A percentile compares a stretch with the other conserved stretches of the same genome.
Conservation (phyloP, 2,329 filamentous ascomycete genomes). For the Mycosphaerelloides madeirae region DNA sequence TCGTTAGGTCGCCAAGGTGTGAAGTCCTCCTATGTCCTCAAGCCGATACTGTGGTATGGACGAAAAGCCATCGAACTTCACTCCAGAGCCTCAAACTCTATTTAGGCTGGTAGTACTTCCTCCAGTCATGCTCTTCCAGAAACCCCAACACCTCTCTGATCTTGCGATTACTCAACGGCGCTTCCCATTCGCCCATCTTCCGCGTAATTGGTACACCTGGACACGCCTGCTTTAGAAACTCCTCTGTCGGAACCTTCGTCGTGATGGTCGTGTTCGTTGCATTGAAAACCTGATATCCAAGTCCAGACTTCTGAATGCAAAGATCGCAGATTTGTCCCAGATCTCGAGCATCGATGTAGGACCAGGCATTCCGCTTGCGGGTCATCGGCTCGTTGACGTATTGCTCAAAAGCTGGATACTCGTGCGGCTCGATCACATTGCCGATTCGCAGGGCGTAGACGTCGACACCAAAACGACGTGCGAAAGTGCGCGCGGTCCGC, state of each 20-base stretch:
- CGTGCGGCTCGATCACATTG: slow-evolving; percentile 58
- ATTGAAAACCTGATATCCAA: slow-evolving; percentile 62
- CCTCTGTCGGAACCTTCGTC: slow-evolving; percentile 46
- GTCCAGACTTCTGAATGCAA: slow-evolving; percentile 48
- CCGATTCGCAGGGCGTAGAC: slow-evolving; percentile 60
- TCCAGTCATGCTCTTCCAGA: slow-evolving; percentile 55
- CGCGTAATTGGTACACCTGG: slow-evolving; percentile 50
- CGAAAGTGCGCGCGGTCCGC: slow-evolving; percentile 53
- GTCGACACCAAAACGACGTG: slow-evolving; percentile 52
- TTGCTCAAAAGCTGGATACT: slow-evolving; percentile 53
- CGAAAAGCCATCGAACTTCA: no score
- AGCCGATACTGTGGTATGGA: no score
- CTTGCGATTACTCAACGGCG: slow-evolving; percentile 58
- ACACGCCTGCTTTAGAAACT: slow-evolving; percentile 49
- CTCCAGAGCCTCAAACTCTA: neutral
- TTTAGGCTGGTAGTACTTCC: slow-evolving; percentile 43
- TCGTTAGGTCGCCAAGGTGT: no score
- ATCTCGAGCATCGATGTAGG: slow-evolving; percentile 59
- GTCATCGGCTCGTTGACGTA: slow-evolving; percentile 49
- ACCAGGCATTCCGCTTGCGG: slow-evolving; percentile 57
- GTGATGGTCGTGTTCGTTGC: slow-evolving; percentile 61
- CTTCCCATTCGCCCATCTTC: slow-evolving; percentile 56
- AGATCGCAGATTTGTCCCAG: slow-evolving; percentile 58
- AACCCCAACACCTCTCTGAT: slow-evolving; percentile 56
- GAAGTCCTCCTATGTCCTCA: no score